Conservation (phyloP, 495 filamentous ascomycete species). For the Talaromyces proteolyticus region DNA sequence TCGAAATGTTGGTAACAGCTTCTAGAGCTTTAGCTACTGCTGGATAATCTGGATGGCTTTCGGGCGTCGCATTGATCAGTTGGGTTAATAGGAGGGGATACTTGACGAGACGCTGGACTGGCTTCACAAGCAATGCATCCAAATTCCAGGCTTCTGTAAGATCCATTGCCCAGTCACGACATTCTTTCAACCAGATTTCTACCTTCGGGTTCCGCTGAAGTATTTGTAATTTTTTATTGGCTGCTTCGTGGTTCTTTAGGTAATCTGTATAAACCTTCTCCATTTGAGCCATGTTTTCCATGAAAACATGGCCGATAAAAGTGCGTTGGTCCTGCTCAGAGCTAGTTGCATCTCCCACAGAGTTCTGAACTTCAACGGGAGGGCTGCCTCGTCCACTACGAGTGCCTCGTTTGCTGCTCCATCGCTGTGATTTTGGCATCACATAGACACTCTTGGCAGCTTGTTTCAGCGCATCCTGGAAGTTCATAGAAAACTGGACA, state of each 20-base stretch:
- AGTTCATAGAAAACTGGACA: constrained; percentile 70
- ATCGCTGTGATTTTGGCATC: constrained; percentile 50
- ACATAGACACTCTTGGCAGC: constrained; percentile 70
- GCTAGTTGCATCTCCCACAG: constrained; percentile 38
- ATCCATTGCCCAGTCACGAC: constrained; percentile 78
- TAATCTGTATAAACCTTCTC: constrained; percentile 83
- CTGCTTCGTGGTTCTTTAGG: constrained; percentile 78
- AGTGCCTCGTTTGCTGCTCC: constrained; percentile 47
- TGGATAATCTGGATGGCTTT: constrained; percentile 74
- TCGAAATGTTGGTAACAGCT: constrained; percentile 62
- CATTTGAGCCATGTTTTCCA: constrained; percentile 65
- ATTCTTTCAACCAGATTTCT: constrained; percentile 87
- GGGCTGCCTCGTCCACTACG: constrained; percentile 32
- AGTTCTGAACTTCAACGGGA: constrained; percentile 24
- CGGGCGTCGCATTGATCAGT: constrained; percentile 70
- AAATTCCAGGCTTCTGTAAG: constrained; percentile 90
- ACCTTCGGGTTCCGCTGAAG: constrained; percentile 71
- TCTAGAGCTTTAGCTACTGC: constrained; percentile 57
- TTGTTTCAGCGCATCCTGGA: constrained; percentile 72
- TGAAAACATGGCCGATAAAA: constrained; percentile 72
- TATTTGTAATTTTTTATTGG: constrained; percentile 67
- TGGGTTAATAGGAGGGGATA: constrained; percentile 81
- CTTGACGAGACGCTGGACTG: constrained; percentile 84
- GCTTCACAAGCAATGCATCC: constrained; percentile 91
- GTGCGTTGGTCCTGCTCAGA: constrained; percentile 73